Percentiles rank a stretch among this genome's conserved stretches.
Evolutionary conservation across 164 flowering plant genomes (phyloP).

Genomic region (Platanus orientalis): DNA sequence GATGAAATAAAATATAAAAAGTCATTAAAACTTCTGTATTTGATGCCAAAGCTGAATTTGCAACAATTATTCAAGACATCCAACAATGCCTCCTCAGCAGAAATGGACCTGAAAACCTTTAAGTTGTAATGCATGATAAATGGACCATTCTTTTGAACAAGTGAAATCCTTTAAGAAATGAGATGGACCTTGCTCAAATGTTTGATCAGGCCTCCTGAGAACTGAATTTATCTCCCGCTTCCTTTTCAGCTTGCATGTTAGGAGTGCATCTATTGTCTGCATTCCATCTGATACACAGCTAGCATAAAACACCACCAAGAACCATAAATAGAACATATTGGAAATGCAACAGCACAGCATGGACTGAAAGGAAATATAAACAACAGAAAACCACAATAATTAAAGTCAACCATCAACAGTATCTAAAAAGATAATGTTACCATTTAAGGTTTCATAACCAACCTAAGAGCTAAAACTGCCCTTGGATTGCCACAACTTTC

Average conservation of each 20-base stretch:
- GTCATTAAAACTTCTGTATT: slow-evolving; percentile 39
- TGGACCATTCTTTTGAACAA: neutral
- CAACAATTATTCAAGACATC: neutral
- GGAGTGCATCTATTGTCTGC: slow-evolving; percentile 89
- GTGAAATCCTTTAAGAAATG: slow-evolving; percentile 3
- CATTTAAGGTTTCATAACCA: slow-evolving; percentile 20
- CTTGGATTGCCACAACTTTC: slow-evolving; percentile 75
- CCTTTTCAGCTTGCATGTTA: slow-evolving; percentile 73
- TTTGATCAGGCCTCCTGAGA: slow-evolving; percentile 24
- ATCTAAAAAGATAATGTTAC: neutral
- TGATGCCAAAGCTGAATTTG: too few species aligned
- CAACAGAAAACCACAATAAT: neutral
- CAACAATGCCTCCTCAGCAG: too few species aligned
- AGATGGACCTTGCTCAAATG: slow-evolving; percentile 38
- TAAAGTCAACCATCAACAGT: neutral
- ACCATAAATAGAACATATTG: slow-evolving; percentile 15
- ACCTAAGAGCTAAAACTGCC: slow-evolving; percentile 88
- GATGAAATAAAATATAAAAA: slow-evolving; percentile 17
- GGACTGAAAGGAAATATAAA: neutral
- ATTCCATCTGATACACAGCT: slow-evolving; percentile 89
- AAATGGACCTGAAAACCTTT: neutral
- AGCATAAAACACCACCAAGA: slow-evolving; percentile 26
- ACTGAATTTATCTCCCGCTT: slow-evolving; percentile 43
- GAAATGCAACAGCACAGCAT: neutral
- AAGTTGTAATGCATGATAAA: neutral